Base-by-base conservation (phyloP, 2,329 filamentous ascomycete genomes). In the Sclerotinia trifoliorum region DNA sequence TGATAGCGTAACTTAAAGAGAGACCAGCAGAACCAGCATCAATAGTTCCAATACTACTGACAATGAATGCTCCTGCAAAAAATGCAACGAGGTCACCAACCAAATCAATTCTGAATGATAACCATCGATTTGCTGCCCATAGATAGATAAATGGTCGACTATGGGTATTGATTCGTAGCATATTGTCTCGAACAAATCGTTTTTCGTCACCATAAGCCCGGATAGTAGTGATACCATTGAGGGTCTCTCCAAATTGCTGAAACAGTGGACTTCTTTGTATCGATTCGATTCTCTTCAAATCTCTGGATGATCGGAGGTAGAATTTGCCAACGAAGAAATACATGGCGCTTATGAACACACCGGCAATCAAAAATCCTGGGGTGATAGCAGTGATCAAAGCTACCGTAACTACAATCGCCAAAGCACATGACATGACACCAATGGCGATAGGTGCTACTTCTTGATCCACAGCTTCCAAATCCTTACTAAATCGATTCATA, bases 401-500 rank as follows among this genome's bases (percentile, higher is more conserved):
- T 49, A 98, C 88, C 11, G 96, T 97, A 67, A 96, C 94, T 49
- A 95, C 77, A 56, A 98, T 85, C 44, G 83, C 86, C 69, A 90
- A 80, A 1, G 82, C 84, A 74, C 86, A 90, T n/a, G 83, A 84
- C 79, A 90, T 86, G 65, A 90, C 85, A 66, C 87, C 86, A 73
- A 98, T 94, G 29, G 95, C 94, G 52, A 96, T 89, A 2, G 94
- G 93, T 0, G 95, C 94, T 68, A 99, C 92, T 78, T 99, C 95
- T 78, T 99, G 95, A 74, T 99, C 95, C 26, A 99, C 85, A 15
- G 93, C 89, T 78, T 99, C 94, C 19, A 99, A 86, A 78, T 99
- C 95, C 80, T 98, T 98, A 78, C 94, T 98, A 81, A 99, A 99
- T 26, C 95, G 88, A 80, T 99, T 99, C 90, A 98, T 98, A 75